A percentile compares a stretch with the other conserved stretches of the same genome.
phyloP scores from a whole-genome alignment of 257 asterid genomes.

The Eucommia ulmoides region DNA sequence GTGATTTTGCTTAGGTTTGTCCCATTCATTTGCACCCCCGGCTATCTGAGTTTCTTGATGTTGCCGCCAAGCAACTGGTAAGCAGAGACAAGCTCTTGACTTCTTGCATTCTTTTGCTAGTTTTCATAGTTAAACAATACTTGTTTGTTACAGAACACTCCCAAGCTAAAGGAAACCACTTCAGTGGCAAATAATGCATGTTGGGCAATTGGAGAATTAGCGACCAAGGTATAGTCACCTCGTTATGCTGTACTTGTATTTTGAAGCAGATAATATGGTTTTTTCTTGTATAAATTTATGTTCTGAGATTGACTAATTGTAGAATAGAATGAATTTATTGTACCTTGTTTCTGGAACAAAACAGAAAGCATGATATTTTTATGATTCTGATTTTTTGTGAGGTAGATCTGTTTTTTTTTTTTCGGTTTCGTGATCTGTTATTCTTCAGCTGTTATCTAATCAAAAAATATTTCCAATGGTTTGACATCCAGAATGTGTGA shows the following conservation, averaged over 20 bases:
- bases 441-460: no score
- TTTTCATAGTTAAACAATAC: slow-evolving; percentile 7
- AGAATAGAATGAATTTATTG: not conserved
- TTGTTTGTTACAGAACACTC: slow-evolving; percentile 40
- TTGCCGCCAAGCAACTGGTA: slow-evolving; percentile 89
- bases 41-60: slow-evolving; percentile 71
- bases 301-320: not conserved
- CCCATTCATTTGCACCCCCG: slow-evolving; percentile 48
- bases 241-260: not conserved
- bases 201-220: slow-evolving; percentile 99
- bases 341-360: not conserved
- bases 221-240: slow-evolving; percentile 46
- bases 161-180: slow-evolving; percentile 76
- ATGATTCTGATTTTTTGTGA: no score
- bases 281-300: not conserved
- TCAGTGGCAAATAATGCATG: slow-evolving; percentile 99
- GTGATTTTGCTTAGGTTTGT: slow-evolving; percentile 27
- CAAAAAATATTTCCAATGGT: no score
- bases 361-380: no score
- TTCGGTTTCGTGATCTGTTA: no score
- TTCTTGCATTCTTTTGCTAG: not conserved
- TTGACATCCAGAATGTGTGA: no score
- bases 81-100: slow-evolving; percentile 16
- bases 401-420: no score
- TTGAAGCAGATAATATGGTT: not conserved